phyloP scores from a whole-genome alignment of 78 protist genomes.

The Ministeria vibrans region DNA sequence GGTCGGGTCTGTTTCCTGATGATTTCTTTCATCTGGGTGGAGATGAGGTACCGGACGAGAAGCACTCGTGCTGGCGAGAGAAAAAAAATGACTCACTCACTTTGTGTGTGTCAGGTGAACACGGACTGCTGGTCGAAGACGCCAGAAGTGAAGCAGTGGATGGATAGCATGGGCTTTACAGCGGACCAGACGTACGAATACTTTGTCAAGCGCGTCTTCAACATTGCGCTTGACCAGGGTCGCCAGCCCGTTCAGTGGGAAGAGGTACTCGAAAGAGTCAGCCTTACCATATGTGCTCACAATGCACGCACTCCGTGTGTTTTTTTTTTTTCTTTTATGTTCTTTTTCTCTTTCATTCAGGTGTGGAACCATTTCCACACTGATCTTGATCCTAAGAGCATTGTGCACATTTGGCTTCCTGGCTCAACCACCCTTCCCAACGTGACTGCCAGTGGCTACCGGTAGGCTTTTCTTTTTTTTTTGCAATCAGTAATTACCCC shows the following conservation, averaged over 20 bases:
- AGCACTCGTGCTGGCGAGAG: not conserved
- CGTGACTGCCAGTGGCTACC: constrained; percentile 19
- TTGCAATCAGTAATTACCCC: not conserved
- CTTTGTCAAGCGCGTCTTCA: constrained; percentile 23
- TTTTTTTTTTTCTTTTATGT: too few relatives aligned
- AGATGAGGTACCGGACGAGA: constrained; percentile 53
- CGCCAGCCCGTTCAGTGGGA: constrained; percentile 11
- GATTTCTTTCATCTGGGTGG: constrained; percentile 42
- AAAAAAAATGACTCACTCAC: not conserved
- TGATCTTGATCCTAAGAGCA: constrained; percentile 18
- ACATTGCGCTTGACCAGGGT: constrained; percentile 11
- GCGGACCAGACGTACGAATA: constrained; percentile 27
- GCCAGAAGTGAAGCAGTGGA: constrained; percentile 19
- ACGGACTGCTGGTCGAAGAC: constrained; percentile 50
- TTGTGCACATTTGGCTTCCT: constrained; percentile 30
- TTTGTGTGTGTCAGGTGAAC: constrained; percentile 59
- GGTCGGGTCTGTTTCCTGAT: constrained; percentile 35
- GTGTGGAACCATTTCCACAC: constrained; percentile 28
- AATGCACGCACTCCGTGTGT: too few relatives aligned
- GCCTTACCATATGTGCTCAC: too few relatives aligned
- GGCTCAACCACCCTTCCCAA: constrained; percentile 15
- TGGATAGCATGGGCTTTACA: not conserved
- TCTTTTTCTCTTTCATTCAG: too few relatives aligned
- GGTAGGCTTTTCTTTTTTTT: constrained; percentile 1
- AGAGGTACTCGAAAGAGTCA: too few relatives aligned